A percentile compares a stretch with the other conserved stretches of the same genome.
Conservation (phyloP, 1,284 basidiomycete species). For the Boletus smithii region DNA sequence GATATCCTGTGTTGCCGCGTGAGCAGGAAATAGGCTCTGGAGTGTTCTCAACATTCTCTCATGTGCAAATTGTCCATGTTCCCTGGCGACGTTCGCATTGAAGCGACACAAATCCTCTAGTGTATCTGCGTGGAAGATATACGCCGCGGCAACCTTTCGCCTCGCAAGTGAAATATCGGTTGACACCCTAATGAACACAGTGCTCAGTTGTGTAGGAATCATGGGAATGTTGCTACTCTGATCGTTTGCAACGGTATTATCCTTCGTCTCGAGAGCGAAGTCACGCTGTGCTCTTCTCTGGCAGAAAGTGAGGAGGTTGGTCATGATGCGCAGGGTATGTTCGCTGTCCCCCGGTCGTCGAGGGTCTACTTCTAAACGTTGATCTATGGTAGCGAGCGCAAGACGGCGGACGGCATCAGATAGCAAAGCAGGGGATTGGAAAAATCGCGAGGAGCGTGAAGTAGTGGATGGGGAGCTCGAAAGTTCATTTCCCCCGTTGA, state of each 20-base stretch:
- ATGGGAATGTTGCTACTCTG: constrained; percentile 37
- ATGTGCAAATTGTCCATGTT: constrained; percentile 64
- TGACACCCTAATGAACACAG: constrained; percentile 65
- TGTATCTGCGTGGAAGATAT: constrained; percentile 49
- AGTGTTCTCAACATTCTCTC: constrained; percentile 71
- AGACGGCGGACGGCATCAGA: constrained; percentile 66
- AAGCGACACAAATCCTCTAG: constrained; percentile 51
- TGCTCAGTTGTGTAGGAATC: constrained; percentile 50
- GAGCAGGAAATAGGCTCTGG: constrained; percentile 46
- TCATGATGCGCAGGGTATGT: constrained; percentile 68
- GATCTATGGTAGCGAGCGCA: constrained; percentile 57
- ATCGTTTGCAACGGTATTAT: constrained; percentile 15
- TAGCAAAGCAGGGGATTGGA: constrained; percentile 61
- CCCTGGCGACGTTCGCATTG: constrained; percentile 60
- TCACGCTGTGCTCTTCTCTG: constrained; percentile 42
- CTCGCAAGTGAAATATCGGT: constrained; percentile 55
- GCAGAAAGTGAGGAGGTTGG: constrained; percentile 64
- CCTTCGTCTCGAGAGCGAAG: constrained; percentile 32
- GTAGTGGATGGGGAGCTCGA: constrained; percentile 44
- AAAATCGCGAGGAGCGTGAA: constrained; percentile 42
- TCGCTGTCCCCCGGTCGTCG: constrained; percentile 46
- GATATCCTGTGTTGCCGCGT: constrained; percentile 17
- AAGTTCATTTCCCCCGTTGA: constrained; percentile 41
- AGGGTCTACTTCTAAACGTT: constrained; percentile 35
- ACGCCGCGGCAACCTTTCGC: constrained; percentile 58